A percentile compares a stretch with the other conserved stretches of the same genome.
Conservation (phyloP, 805 yeast species). For the Pichia sporocuriosa region DNA sequence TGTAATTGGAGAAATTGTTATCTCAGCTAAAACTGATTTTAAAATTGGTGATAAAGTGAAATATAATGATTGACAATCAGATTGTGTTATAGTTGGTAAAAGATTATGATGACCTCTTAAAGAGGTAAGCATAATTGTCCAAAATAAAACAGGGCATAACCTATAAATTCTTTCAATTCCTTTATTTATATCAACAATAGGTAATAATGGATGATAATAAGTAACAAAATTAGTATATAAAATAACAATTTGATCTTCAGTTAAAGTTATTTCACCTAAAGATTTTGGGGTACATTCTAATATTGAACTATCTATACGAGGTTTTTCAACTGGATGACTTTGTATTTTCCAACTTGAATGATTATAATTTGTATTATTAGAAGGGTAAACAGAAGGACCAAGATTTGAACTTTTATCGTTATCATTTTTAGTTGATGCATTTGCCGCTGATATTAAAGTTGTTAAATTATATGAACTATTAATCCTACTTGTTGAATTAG, state of each 20-base stretch:
- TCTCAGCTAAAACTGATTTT: conserved; percentile 74
- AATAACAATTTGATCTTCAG: conserved; percentile 52
- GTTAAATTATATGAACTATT: conserved; percentile 1
- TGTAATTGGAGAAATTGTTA: conserved; percentile 85
- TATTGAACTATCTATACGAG: conserved; percentile 22
- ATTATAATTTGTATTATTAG: not conserved
- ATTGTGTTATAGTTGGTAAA: conserved; percentile 16
- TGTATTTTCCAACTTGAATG: conserved; percentile 15
- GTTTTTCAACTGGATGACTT: conserved; percentile 19
- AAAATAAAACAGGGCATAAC: conserved; percentile 81
- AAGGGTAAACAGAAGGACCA: not conserved
- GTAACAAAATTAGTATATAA: conserved; percentile 64
- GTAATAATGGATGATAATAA: conserved; percentile 80
- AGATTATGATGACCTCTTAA: conserved; percentile 51
- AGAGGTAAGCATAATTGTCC: conserved; percentile 88
- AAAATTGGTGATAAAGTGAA: conserved; percentile 60
- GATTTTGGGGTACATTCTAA: conserved; percentile 59
- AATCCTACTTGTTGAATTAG: not conserved
- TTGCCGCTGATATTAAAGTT: conserved; percentile 9
- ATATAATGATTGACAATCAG: conserved; percentile 36
- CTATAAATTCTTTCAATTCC: conserved; percentile 80
- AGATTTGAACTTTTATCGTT: not conserved
- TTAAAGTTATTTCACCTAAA: conserved; percentile 59
- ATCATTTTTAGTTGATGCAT: not conserved
- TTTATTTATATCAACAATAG: conserved; percentile 72